Base-by-base conservation (phyloP, 495 filamentous ascomycete species). In the Aspergillus panamensis region DNA sequence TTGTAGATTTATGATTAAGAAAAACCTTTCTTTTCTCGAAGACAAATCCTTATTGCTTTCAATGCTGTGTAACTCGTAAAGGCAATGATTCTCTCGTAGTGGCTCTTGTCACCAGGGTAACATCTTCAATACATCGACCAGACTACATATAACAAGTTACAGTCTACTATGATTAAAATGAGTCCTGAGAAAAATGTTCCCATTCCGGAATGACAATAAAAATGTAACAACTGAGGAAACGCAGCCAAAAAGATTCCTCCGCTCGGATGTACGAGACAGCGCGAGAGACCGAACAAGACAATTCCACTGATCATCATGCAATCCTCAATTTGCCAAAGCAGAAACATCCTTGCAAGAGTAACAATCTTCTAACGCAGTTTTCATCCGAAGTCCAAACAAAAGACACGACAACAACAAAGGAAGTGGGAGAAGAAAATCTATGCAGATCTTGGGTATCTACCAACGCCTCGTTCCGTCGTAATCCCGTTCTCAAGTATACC, bases 401-500 rank as follows among this genome's bases (percentile, higher is more conserved):
- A 63, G 61, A 61, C 62, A 64, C 60, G 64, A 66, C 60, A 63
- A 66, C 60, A 63, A 45, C 58, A 62, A 59, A 64, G 59, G 65
- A 65, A 65, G 64, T 69, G 69, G 53, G 54, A 64, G 62, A 54
- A 70, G 62, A 60, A 63, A 54, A 68, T 73, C 68, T 70, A 72
- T 72, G 69, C 66, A 69, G 67, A 67, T 69, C 70, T 60, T 70
- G 76, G 76, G 76, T 79, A 79, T 79, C 74, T 77, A 74, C 68
- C 72, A 77, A 77, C 73, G 73, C 76, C 73, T 71, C 73, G 71
- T 75, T 74, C 72, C 73, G 60, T 76, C 73, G 71, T 76, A 64
- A 75, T 75, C 69, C 74, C 64, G 64, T 68, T 67, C 66, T 64
- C 53, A 67, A 25, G 61, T 59, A 68, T 66, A 71, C 57, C 66